phyloP scores from a whole-genome alignment of 1,284 basidiomycete genomes.

The Kalmanozyma brasiliensis region DNA sequence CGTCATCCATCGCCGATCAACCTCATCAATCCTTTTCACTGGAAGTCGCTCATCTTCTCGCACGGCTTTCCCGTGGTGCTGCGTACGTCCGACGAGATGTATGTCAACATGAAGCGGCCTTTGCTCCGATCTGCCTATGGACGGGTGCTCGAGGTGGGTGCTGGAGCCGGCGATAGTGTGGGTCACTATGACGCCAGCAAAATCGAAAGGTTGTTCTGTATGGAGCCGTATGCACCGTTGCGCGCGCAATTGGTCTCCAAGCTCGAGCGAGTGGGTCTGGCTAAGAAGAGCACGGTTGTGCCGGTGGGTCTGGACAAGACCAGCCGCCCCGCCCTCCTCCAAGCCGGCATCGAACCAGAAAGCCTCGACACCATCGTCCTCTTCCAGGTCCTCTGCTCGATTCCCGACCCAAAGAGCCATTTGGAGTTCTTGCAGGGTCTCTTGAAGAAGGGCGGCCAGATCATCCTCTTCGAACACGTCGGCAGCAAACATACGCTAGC shows the following conservation, averaged over 20 bases:
- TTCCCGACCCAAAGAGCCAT: slow-evolving; percentile 49
- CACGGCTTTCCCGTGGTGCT: slow-evolving; percentile 35
- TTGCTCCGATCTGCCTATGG: slow-evolving; percentile 43
- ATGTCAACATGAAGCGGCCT: slow-evolving; percentile 27
- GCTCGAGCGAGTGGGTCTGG: slow-evolving; percentile 10
- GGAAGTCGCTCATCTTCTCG: slow-evolving; percentile 40
- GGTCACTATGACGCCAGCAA: slow-evolving; percentile 47
- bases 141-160: slow-evolving; percentile 53
- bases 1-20: slow-evolving; percentile 27
- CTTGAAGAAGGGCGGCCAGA: slow-evolving; percentile 53
- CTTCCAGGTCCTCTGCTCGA: slow-evolving; percentile 58
- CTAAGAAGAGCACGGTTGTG: slow-evolving; percentile 38
- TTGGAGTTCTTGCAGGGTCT: slow-evolving; percentile 44
- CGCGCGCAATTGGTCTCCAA: slow-evolving; percentile 22
- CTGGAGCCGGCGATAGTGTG: slow-evolving; percentile 44
- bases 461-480: slow-evolving; percentile 60
- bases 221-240: slow-evolving; percentile 52
- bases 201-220: slow-evolving; percentile 32
- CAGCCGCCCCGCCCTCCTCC: slow-evolving; percentile 11
- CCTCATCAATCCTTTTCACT: slow-evolving; percentile 39
- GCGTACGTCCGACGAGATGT: slow-evolving; percentile 16
- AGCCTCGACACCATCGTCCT: slow-evolving; percentile 57
- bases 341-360: slow-evolving; percentile 27
- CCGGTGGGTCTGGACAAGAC: slow-evolving; percentile 32
- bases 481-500: slow-evolving; percentile 32